Evolutionary conservation across 345 rosid genomes (phyloP).

Genomic region (Melastoma malabathricum): DNA sequence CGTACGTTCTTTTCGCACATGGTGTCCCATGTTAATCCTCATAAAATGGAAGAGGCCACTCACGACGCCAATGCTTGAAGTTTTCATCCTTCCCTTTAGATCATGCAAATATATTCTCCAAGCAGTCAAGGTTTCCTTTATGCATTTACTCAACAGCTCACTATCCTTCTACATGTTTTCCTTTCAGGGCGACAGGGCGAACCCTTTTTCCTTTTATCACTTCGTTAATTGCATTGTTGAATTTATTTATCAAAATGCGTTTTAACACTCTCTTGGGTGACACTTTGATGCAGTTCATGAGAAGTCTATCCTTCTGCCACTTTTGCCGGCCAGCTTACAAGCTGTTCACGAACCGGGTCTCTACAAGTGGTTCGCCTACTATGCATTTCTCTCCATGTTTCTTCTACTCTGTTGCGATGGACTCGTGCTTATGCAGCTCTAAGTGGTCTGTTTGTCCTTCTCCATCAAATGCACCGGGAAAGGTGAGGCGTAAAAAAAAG

Average conservation of each 20-base stretch:
- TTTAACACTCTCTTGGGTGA: conserved; percentile 5
- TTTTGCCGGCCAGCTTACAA: conserved; percentile 67
- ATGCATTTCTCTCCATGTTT: conserved; percentile 77
- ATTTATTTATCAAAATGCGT: neutral
- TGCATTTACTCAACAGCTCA: conserved; percentile 68
- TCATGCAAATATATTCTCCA: conserved; percentile 69
- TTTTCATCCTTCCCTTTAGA: conserved; percentile 73
- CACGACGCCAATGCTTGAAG: conserved; percentile 39
- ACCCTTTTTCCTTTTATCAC: conserved; percentile 2
- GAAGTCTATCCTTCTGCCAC: conserved; percentile 90
- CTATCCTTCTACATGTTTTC: conserved; percentile 80
- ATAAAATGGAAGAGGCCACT: conserved; percentile 81
- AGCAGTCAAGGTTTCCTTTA: conserved; percentile 71
- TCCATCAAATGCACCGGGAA: conserved; percentile 28
- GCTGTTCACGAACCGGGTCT: conserved; percentile 45
- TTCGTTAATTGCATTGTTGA: neutral
- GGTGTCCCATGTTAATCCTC: conserved; percentile 73
- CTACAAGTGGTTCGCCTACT: conserved; percentile 42
- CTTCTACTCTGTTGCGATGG: conserved; percentile 80
- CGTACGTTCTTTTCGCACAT: no score
- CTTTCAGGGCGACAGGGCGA: conserved; percentile 52
- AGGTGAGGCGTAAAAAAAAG: conserved; percentile 11
- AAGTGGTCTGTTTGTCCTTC: conserved; percentile 33
- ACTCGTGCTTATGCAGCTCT: conserved; percentile 45
- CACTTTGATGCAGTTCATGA: conserved; percentile 62